Evolutionary conservation across 768 basidiomycete species (phyloP).

Genomic region (Mycena leptocephala): DNA sequence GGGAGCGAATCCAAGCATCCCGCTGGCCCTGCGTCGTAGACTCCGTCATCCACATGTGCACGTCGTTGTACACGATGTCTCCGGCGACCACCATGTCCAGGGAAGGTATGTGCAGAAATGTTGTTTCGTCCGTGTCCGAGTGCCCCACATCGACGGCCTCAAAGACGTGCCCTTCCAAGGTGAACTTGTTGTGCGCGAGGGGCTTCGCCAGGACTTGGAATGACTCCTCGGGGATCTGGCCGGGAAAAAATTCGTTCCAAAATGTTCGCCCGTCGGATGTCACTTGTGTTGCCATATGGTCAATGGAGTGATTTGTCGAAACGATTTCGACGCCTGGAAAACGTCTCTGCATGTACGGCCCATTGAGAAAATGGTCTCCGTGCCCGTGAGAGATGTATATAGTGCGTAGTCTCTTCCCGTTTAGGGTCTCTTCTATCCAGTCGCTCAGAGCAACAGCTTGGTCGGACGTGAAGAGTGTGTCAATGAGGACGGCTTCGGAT

Average conservation of each 20-base stretch:
- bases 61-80: constrained; percentile 20
- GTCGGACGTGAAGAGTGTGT: constrained; percentile 18
- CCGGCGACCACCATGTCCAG: constrained; percentile 20
- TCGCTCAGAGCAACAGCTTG: constrained; percentile 18
- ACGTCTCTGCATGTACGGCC: constrained; percentile 14
- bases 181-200: constrained; percentile 13
- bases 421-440: constrained; percentile 14
- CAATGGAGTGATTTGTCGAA: constrained; percentile 17
- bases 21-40: constrained; percentile 24
- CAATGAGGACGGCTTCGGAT: constrained; percentile 20
- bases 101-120: constrained; percentile 21
- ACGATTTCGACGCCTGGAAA: constrained; percentile 18
- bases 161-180: constrained; percentile 22
- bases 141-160: constrained; percentile 24
- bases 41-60: constrained; percentile 22
- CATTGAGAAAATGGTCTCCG: constrained; percentile 21
- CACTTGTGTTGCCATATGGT: constrained; percentile 21
- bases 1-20: constrained; percentile 25
- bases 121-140: constrained; percentile 24
- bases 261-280: constrained; percentile 4
- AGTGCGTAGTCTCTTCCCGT: constrained; percentile 7
- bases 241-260: constrained; percentile 21
- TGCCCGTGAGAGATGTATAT: constrained; percentile 26
- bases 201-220: constrained; percentile 19
- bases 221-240: constrained; percentile 25